These are phyloP conservation scores for Sinapis alba DNA, from an alignment of 441 rosid genomes.

Conservation along the genomic window DNA sequence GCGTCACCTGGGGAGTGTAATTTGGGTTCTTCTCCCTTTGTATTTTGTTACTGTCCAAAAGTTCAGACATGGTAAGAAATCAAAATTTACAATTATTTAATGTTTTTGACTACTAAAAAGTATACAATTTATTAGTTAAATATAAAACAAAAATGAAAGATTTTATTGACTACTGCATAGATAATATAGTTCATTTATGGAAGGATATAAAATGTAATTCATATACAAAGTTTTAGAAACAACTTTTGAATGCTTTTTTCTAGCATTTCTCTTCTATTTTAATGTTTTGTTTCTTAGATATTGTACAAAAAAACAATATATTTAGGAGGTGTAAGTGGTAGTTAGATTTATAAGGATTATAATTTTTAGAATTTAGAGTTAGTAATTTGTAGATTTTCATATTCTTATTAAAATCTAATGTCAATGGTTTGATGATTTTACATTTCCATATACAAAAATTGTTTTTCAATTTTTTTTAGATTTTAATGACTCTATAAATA, in stretches of 20 bases:
- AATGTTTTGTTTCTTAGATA: not conserved
- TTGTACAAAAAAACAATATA: not conserved
- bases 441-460: not conserved
- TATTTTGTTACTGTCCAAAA: slow-evolving; percentile 11
- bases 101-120: not conserved
- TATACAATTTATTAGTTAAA: not conserved
- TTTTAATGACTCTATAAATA: not conserved
- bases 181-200: not conserved
- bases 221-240: not conserved
- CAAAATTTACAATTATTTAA: not conserved
- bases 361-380: not conserved
- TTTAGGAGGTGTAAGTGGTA: not conserved
- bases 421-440: not conserved
- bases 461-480: not conserved
- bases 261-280: not conserved
- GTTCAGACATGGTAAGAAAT: not conserved
- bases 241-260: not conserved
- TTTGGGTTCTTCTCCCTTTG: not conserved
- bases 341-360: not conserved
- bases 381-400: not conserved
- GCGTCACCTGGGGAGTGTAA: not conserved
- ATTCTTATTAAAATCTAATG: not conserved
- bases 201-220: not conserved
- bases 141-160: not conserved
- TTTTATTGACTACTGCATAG: not conserved